Conservation (phyloP, 2,329 filamentous ascomycete genomes). For the Pseudogymnoascus sp. region DNA sequence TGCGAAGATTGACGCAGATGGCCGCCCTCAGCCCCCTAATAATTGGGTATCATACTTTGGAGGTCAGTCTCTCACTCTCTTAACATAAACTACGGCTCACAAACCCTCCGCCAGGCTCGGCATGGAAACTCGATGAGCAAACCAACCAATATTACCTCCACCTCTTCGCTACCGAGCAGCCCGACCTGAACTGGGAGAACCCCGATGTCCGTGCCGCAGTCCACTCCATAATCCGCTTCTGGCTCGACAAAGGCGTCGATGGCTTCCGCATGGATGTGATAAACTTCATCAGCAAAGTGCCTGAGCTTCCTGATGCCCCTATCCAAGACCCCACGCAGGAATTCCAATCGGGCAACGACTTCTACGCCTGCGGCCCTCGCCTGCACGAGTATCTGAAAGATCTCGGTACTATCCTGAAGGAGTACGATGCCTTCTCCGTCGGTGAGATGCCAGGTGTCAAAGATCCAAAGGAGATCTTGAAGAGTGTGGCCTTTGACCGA, state of each 20-base stretch:
- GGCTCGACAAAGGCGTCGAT: conserved; percentile 56
- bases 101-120: conserved; percentile 24
- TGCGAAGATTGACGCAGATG: conserved; percentile 27
- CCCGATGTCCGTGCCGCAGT: conserved; percentile 57
- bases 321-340: conserved; percentile 32
- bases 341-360: conserved; percentile 38
- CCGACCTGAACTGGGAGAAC: conserved; percentile 75
- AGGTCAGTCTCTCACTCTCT: conserved; percentile 36
- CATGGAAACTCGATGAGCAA: conserved; percentile 45
- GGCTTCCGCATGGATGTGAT: conserved; percentile 59
- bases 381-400: conserved; percentile 45
- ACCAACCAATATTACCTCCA: conserved; percentile 48
- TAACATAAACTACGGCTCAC: conserved; percentile 17
- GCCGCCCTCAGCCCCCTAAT: conserved; percentile 34
- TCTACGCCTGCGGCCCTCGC: conserved; percentile 48
- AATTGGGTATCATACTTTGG: conserved; percentile 37
- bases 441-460: conserved; percentile 40
- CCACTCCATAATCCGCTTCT: conserved; percentile 63
- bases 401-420: conserved; percentile 38
- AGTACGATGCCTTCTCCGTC: conserved; percentile 44
- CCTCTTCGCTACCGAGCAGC: conserved; percentile 61
- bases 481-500: conserved; percentile 46
- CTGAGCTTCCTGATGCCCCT: conserved; percentile 46
- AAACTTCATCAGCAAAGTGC: conserved; percentile 57
- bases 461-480: conserved; percentile 41